Conservation (phyloP, 106 monocot species). For the Xerophyta viscosa region DNA sequence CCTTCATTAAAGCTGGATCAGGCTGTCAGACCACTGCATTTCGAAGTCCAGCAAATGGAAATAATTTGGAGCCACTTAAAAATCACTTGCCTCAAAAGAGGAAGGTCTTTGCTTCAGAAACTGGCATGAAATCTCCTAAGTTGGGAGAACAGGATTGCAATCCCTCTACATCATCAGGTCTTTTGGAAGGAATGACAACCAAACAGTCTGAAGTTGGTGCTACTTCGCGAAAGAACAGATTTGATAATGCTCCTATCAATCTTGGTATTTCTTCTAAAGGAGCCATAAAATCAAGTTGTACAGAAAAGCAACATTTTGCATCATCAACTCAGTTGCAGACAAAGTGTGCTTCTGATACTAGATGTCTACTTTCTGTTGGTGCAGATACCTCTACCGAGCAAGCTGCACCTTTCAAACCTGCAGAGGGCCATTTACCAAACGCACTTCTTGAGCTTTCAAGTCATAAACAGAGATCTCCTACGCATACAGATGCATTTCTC, state of each 20-base stretch:
- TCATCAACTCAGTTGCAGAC: constrained; percentile 4
- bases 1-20: not conserved
- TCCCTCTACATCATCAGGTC: constrained; percentile 1
- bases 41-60: constrained; percentile 9
- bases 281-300: constrained; percentile 2
- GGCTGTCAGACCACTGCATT: constrained; percentile 1
- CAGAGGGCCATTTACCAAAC: not conserved
- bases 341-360: not conserved
- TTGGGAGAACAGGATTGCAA: constrained; percentile 4
- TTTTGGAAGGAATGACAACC: not conserved
- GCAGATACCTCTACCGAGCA: not conserved
- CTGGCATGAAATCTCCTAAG: constrained; percentile 8
- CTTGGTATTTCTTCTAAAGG: constrained; percentile 1
- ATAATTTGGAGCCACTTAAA: not conserved
- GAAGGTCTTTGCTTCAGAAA: constrained; percentile 10
- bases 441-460: constrained; percentile 1
- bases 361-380: not conserved
- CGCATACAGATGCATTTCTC: not conserved
- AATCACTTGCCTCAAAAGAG: constrained; percentile 21
- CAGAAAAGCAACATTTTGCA: constrained; percentile 2
- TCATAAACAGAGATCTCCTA: constrained; percentile 30
- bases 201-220: not conserved
- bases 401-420: not conserved
- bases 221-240: not conserved
- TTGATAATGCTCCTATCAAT: not conserved